A percentile compares a stretch with the other conserved stretches of the same genome.
These are phyloP conservation scores for Candida peoriensis DNA, from an alignment of 805 yeast genomes.

Conservation along the genomic window DNA sequence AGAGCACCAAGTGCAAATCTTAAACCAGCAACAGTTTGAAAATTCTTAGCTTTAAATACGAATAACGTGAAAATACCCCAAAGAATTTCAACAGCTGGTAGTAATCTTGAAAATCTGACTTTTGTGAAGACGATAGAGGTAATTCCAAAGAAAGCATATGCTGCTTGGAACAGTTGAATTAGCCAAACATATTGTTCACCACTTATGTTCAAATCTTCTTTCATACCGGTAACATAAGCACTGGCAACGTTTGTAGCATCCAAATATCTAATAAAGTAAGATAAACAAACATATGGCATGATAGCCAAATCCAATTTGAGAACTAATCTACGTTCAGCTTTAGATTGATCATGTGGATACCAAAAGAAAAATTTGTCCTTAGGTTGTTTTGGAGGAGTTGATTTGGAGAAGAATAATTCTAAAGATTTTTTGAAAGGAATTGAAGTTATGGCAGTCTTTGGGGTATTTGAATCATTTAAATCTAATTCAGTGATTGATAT, in stretches of 20 bases:
- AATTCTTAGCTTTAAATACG: conserved; percentile 1
- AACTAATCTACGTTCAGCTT: conserved; percentile 12
- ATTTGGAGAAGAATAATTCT: background rate
- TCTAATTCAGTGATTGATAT: too few species aligned
- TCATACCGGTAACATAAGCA: conserved; percentile 57
- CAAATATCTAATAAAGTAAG: conserved; percentile 16
- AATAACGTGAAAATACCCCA: conserved; percentile 47
- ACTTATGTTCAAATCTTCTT: conserved; percentile 42
- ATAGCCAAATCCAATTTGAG: conserved; percentile 15
- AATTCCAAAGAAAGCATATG: conserved; percentile 26
- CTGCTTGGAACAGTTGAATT: conserved; percentile 4
- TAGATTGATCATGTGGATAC: conserved; percentile 14
- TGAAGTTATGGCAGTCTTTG: too few species aligned
- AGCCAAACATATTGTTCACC: conserved; percentile 32
- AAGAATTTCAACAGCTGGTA: conserved; percentile 7
- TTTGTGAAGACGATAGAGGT: conserved; percentile 4
- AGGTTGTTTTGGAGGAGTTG: background rate
- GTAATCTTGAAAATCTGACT: conserved; percentile 2
- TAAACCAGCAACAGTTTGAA: conserved; percentile 34
- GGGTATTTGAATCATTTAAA: too few species aligned
- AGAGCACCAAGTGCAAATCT: conserved; percentile 53
- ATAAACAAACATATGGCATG: conserved; percentile 8
- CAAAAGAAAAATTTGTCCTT: conserved; percentile 5
- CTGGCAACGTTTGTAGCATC: conserved; percentile 28
- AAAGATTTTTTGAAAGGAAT: background rate